Evolutionary conservation across 495 filamentous ascomycete species (phyloP), one percentile per base, ranked within the genome.

Genomic region (Stereocaulon alpinum): DNA sequence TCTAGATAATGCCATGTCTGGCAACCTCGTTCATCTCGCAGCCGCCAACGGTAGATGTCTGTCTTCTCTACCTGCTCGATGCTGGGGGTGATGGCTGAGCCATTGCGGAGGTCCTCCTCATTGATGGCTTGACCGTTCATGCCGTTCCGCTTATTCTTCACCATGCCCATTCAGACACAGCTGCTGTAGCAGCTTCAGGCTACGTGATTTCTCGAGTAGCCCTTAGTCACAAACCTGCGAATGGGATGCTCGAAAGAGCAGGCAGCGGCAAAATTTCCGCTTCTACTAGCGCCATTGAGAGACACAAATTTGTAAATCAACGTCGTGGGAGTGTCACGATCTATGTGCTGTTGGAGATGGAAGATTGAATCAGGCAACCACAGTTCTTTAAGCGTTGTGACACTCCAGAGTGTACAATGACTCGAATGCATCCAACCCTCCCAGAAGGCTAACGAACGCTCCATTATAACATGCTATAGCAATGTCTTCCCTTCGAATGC

Each of bases 1-100:
- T 88, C 79, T 6, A 98, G 79, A 67, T 97, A 97, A 54, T 89
- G 83, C 93, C 93, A 98, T 24, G 89, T 96, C 62, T 95, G 90
- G 56, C 87, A 78, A 50, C 93, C 89, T 20, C 80, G 75, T 40
- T 95, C 89, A 64, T 92, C 85, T 41, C 83, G 76, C 69, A 97
- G 75, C 59, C 93, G 79, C 93, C 93, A 98, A 68, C 89, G 77
- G 0, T 82, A 73, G 59, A 81, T 81, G 67, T 98, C 91, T 14
- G 93, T 97, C 61, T 72, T 70, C 22, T 64, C 56, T 24, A 64
- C 56, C 29, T 34, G 37, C 6, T 55, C 30, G 27, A 14, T 6
- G 14, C 27, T 41, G 14, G 43, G 6, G 40, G 41, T 40, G 24
- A 18, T 51, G 4, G 61, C 42, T 10, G 55, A 30, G 51, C 60